Base-by-base conservation (phyloP, 2,329 filamentous ascomycete genomes). In the Talaromyces amestolkiae region DNA sequence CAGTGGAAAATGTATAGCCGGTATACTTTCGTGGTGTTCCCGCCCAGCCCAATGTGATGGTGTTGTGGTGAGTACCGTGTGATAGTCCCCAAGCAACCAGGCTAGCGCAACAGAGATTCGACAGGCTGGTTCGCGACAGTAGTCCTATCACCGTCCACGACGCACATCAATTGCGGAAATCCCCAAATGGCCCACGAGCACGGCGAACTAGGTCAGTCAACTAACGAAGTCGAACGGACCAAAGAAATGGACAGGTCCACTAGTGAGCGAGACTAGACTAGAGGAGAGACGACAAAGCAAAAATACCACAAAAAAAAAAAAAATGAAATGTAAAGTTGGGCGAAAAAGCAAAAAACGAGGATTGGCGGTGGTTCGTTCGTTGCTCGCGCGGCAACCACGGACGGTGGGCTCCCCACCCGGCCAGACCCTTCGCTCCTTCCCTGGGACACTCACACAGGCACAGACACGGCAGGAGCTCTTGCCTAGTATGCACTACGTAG, bases 391-490 rank as follows among this genome's bases (percentile, higher is more conserved):
- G 59, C 59, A 61, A 61, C 59, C 31, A 61, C 45, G 45, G 43
- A 27, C 27, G 17, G 27, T 19, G 33, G 17, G 10, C 22, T n/a
- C 39, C 61, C 51, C 61, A 49, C 17, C 61, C 39, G 61, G 61
- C 61, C 61, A 63, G 61, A 33, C 51, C 61, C 61, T 63, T 63
- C 47, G 31, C 15, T 58, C 37, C 43, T 53, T 66, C 64, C 45
- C 33, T 41, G 49, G 41, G 54, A 56, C 49, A 6, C 27, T 31
- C 27, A 8, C 19, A 24, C 15, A 53, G 35, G 27, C 5, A 31
- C 27, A 8, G 45, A 49, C 15, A 53, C 51, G 31, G 33, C n/a
- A 35, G 31, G n/a, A 24, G 35, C 37, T 41, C 35, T 41, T 58
- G 22, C 54, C 13, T 39, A 47, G 43, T 4, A 7, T 31, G 27